Percentiles rank a stretch among this genome's conserved stretches.
phyloP scores from a whole-genome alignment of 2,329 filamentous ascomycete genomes.

The Tympanopsis confertula region DNA sequence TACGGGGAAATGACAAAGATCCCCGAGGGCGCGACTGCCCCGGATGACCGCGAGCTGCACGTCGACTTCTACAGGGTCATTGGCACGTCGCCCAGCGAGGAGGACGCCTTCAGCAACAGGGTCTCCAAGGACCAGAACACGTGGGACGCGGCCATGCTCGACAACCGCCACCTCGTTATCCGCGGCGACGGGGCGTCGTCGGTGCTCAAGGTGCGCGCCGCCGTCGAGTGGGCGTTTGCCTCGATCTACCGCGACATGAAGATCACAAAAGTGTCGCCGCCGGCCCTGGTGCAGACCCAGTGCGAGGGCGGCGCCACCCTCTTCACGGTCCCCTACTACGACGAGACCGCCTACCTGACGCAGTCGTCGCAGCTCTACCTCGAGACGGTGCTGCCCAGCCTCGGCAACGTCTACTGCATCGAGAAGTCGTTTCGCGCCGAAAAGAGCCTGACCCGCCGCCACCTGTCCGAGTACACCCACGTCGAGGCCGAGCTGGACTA shows the following conservation, averaged over 20 bases:
- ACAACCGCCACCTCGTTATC: constrained; percentile 63
- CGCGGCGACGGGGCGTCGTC: constrained; percentile 75
- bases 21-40: constrained; percentile 65
- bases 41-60: constrained; percentile 76
- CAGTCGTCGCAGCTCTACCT: constrained; percentile 97
- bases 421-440: constrained; percentile 98
- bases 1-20: constrained; percentile 76
- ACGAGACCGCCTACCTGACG: constrained; percentile 78
- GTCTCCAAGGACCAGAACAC: constrained; percentile 15
- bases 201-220: constrained; percentile 76
- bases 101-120: constrained; percentile 81
- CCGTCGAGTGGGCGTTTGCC: constrained; percentile 71
- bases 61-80: constrained; percentile 81
- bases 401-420: constrained; percentile 95
- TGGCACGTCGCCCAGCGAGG: constrained; percentile 69
- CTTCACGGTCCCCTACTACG: constrained; percentile 79
- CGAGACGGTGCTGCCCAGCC: constrained; percentile 79
- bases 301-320: constrained; percentile 87
- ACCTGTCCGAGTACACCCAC: constrained; percentile 93
- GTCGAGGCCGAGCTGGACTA: constrained; percentile 94
- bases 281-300: constrained; percentile 87
- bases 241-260: constrained; percentile 65
- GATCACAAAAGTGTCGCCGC: constrained; percentile 75
- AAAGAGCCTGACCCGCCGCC: constrained; percentile 85
- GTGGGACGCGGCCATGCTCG: constrained; percentile 13